Conservation (phyloP, 1,284 basidiomycete species). For the Exobasidium rhododendri region DNA sequence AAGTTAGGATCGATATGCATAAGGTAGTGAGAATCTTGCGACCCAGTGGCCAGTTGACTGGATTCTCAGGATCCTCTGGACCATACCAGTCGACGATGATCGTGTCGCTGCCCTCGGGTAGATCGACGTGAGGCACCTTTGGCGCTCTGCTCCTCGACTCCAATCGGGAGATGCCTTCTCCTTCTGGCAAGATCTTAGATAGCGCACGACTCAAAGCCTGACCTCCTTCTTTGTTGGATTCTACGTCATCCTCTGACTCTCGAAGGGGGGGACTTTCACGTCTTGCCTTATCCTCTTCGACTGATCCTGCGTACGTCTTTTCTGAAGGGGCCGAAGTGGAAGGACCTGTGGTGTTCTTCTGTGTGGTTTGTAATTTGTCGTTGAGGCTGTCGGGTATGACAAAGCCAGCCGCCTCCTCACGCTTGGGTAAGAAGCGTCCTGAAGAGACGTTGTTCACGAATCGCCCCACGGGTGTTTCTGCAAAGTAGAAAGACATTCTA, state of each 20-base stretch:
- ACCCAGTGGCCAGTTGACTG: slow-evolving; percentile 34
- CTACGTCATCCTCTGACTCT: background rate
- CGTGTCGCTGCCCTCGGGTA: slow-evolving; percentile 12
- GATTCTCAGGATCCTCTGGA: slow-evolving; percentile 35
- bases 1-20: slow-evolving; percentile 41
- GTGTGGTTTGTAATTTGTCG: background rate
- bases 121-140: background rate
- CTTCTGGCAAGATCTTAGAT: background rate
- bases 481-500: no score
- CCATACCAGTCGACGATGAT: slow-evolving; percentile 57
- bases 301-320: background rate
- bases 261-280: no score
- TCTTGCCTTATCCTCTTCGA: no score
- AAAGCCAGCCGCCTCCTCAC: background rate
- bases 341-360: background rate
- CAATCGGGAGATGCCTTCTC: background rate
- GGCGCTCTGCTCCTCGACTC: background rate
- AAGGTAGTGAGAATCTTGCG: slow-evolving; percentile 37
- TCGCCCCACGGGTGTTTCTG: background rate
- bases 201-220: background rate
- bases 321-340: background rate
- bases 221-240: background rate
- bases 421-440: background rate
- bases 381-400: background rate
- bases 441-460: background rate